These are phyloP conservation scores for Xenoacremonium recifei DNA, from an alignment of 2,329 filamentous ascomycete genomes.

Conservation along the genomic window DNA sequence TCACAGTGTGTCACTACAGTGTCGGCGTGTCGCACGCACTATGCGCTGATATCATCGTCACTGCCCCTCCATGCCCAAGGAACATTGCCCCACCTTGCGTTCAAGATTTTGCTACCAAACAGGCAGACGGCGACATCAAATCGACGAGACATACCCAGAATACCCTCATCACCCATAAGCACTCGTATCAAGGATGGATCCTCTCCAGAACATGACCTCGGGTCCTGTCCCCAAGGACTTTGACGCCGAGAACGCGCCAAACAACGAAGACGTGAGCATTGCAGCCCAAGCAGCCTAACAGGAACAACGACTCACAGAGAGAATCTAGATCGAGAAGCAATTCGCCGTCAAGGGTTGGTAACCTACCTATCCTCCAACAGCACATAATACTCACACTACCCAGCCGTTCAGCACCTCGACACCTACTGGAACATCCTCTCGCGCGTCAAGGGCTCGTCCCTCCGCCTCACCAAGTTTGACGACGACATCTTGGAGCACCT, in stretches of 20 bases:
- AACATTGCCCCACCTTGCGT: slow-evolving; percentile 28
- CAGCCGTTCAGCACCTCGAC: slow-evolving; percentile 88
- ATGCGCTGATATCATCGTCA: slow-evolving; percentile 29
- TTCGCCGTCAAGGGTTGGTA: slow-evolving; percentile 93
- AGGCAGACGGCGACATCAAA: slow-evolving; percentile 6
- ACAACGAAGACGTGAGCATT: slow-evolving; percentile 54
- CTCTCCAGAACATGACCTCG: slow-evolving; percentile 37
- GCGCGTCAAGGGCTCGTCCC: slow-evolving; percentile 80
- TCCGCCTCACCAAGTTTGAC: slow-evolving; percentile 91
- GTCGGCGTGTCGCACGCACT: slow-evolving; percentile 19
- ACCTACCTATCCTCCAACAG: background rate
- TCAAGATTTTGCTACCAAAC: slow-evolving; percentile 23
- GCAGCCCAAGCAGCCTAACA: background rate
- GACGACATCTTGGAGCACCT: slow-evolving; percentile 94
- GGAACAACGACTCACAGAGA: slow-evolving; percentile 5
- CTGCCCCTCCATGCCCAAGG: slow-evolving; percentile 26
- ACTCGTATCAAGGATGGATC: slow-evolving; percentile 32
- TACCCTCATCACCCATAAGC: slow-evolving; percentile 2
- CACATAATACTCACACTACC: background rate
- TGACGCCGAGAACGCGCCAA: slow-evolving; percentile 55
- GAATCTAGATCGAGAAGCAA: slow-evolving; percentile 87
- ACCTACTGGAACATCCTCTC: slow-evolving; percentile 98
- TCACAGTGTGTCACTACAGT: slow-evolving; percentile 13
- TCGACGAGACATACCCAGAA: slow-evolving; percentile 4
- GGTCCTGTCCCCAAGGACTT: slow-evolving; percentile 52